Base-by-base conservation (phyloP, 371 early-diverging fungal species). In the Apophysomyces variabilis region DNA sequence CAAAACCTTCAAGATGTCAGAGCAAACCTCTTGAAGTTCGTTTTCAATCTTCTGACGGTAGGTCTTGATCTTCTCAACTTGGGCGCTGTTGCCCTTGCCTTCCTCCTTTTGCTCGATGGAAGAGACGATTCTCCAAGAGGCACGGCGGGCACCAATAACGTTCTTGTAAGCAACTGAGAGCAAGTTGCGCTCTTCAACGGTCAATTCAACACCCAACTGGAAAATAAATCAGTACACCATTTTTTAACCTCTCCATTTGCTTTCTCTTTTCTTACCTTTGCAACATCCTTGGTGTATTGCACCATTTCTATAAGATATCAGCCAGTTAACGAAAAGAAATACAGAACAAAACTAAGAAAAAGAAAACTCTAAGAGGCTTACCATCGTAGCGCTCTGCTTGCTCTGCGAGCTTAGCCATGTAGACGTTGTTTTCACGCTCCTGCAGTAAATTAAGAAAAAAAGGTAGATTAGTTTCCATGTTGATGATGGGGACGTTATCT, bases 81-180 rank as follows among this genome's bases (percentile, higher is more conserved):
- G 95, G 57, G 79, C 77, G 47, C 87, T 80, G 74, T 93, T 90
- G 76, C 94, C 95, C 89, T 96, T 97, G 71, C 86, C 86, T 79
- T 96, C 96, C 79, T 97, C 96, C 92, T 99, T 99, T 78, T 96
- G 94, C 83, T 97, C 98, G 71, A 99, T 98, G 63, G 99, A 97
- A 65, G 95, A 96, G 38, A 99, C 95, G 75, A 99, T 98, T 84
- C 99, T 89, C 99, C 99, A 99, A 50, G 98, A 97, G 46, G 98
- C 97, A 87, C 99, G 96, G 73, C 98, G 97, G 64, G 97, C 94
- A 74, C 99, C 99, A 75, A 99, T 99, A 56, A 99, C 96, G 86
- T 99, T 99, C 91, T 99, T 99, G 91, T 97, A 99, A 64, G 99
- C 99, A 66, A 99, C 97, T 37, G 98, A 98, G 58, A 99, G 90